Conservation (phyloP, 2,329 filamentous ascomycete genomes). For the Alternaria angustiovoidea region DNA sequence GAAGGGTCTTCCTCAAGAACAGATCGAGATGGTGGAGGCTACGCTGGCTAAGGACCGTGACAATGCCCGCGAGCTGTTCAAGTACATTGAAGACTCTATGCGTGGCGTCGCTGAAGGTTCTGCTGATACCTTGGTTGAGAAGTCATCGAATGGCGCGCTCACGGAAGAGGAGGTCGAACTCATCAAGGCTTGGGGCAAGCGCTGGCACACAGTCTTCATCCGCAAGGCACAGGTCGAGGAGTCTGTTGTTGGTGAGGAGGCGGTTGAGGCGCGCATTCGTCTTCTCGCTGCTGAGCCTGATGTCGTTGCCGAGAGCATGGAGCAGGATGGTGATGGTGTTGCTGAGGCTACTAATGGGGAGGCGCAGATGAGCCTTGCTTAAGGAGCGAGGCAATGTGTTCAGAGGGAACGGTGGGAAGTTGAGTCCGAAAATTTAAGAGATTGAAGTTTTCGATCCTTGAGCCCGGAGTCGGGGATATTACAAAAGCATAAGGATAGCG, state of each 20-base stretch:
- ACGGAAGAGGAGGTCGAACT: slow-evolving; percentile 62
- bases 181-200: slow-evolving; percentile 79
- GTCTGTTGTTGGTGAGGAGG: slow-evolving; percentile 67
- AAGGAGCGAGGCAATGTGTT: background rate
- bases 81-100: slow-evolving; percentile 79
- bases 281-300: slow-evolving; percentile 43
- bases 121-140: slow-evolving; percentile 80
- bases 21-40: slow-evolving; percentile 69
- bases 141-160: slow-evolving; percentile 60
- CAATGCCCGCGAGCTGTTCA: slow-evolving; percentile 81
- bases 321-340: slow-evolving; percentile 30
- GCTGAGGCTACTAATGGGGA: slow-evolving; percentile 37
- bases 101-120: slow-evolving; percentile 74
- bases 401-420: background rate
- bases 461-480: background rate
- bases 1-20: slow-evolving; percentile 63
- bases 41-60: slow-evolving; percentile 73
- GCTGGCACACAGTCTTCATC: slow-evolving; percentile 87
- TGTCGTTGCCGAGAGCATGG: slow-evolving; percentile 28
- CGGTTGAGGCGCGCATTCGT: slow-evolving; percentile 57
- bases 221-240: slow-evolving; percentile 88
- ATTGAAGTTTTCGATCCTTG: background rate
- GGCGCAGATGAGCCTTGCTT: slow-evolving; percentile 28
- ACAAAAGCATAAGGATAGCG: slow-evolving; percentile 10
- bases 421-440: no score